phyloP scores from a whole-genome alignment of 139 green algal species.

The Deuterostichococcus epilithicus region DNA sequence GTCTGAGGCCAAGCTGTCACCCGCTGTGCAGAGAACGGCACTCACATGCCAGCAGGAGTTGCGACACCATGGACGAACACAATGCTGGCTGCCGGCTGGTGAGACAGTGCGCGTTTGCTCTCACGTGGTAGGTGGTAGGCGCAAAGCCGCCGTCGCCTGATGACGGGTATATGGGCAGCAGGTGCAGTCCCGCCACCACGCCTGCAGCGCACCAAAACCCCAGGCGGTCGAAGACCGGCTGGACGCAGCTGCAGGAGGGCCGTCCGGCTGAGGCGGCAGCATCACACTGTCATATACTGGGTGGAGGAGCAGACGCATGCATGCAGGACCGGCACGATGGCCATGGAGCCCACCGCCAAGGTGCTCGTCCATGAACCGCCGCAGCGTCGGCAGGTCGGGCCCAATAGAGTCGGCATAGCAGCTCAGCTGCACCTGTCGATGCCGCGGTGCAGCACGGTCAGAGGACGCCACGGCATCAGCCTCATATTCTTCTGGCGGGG shows the following conservation, averaged over 20 bases:
- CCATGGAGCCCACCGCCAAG: conserved; percentile 7
- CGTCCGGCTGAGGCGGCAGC: not conserved
- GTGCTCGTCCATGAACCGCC: conserved; percentile 25
- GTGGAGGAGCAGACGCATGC: not conserved
- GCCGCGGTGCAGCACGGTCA: not conserved
- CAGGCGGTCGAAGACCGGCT: not conserved
- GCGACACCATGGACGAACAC: not conserved
- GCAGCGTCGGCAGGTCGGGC: conserved; percentile 21
- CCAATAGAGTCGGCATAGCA: conserved; percentile 32
- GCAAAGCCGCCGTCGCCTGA: conserved; percentile 46
- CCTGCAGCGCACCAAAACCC: conserved; percentile 15
- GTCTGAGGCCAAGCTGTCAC: too few species aligned
- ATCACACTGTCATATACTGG: not conserved
- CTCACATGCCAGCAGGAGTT: not conserved
- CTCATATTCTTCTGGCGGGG: too few species aligned
- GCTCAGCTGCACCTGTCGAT: conserved; percentile 30
- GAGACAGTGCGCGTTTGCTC: not conserved
- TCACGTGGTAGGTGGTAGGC: conserved; percentile 17
- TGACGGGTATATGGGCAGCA: conserved; percentile 46
- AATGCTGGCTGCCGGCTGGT: too few species aligned
- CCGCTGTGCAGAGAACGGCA: too few species aligned
- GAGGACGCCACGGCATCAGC: too few species aligned
- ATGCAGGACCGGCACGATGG: not conserved
- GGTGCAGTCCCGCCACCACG: conserved; percentile 31
- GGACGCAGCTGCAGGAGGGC: not conserved